phyloP scores from a whole-genome alignment of 2,329 filamentous ascomycete species.

The Fusarium sp. region DNA sequence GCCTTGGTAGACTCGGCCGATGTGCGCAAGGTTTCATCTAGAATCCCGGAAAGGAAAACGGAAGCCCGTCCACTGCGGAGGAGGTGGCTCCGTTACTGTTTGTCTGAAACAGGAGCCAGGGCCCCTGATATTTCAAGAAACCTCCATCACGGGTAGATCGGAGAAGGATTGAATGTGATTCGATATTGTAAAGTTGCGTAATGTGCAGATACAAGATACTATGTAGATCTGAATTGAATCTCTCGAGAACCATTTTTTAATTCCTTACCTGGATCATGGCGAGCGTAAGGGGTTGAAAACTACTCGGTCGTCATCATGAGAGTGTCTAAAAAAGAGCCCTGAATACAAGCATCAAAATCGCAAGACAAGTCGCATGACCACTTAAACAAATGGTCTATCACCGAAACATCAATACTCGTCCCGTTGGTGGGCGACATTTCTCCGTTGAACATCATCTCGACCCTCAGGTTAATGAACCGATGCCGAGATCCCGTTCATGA shows the following conservation, averaged over 20 bases:
- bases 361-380: constrained; percentile 9
- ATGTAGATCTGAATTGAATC: too few species aligned
- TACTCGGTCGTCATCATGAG: constrained; percentile 7
- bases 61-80: constrained; percentile 23
- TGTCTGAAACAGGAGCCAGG: constrained; percentile 32
- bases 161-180: neutral
- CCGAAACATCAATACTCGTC: constrained; percentile 23
- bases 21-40: constrained; percentile 8
- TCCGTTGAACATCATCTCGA: constrained; percentile 16
- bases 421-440: constrained; percentile 37
- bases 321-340: neutral
- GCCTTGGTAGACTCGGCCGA: constrained; percentile 28
- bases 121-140: constrained; percentile 33
- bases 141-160: constrained; percentile 1
- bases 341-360: neutral
- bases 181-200: neutral
- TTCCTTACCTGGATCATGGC: neutral
- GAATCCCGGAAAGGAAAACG: constrained; percentile 20
- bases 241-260: neutral
- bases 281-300: neutral
- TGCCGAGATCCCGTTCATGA: constrained; percentile 20
- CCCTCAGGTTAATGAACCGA: constrained; percentile 16
- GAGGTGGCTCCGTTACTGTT: constrained; percentile 11
- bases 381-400: constrained; percentile 1
- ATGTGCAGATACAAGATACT: neutral